These are phyloP conservation scores for Agrostemma githago DNA, from an alignment of 148 eudicot genomes.

Conservation along the genomic window DNA sequence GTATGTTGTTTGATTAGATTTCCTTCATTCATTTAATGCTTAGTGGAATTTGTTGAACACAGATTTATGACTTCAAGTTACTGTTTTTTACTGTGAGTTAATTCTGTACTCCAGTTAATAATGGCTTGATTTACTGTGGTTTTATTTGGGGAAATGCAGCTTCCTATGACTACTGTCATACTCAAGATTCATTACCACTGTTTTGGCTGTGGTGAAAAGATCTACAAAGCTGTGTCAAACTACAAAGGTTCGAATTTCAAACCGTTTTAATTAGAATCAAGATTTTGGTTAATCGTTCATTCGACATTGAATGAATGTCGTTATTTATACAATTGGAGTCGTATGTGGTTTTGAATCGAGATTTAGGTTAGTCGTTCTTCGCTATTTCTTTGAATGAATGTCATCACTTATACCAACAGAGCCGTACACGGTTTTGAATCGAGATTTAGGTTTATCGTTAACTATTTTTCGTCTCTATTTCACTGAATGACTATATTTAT, in stretches of 20 bases:
- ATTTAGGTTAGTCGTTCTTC: too few species aligned
- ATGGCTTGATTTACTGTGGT: not conserved
- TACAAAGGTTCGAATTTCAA: constrained; percentile 43
- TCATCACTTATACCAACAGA: too few species aligned
- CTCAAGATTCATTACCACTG: constrained; percentile 72
- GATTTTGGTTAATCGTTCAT: too few species aligned
- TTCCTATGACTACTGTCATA: constrained; percentile 49
- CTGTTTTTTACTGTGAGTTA: not conserved
- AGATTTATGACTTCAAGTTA: not conserved
- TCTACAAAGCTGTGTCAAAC: constrained; percentile 36
- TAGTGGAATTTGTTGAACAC: not conserved
- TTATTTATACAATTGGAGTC: too few species aligned
- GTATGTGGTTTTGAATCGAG: too few species aligned
- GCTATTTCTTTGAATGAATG: too few species aligned
- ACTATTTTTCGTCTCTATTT: too few species aligned
- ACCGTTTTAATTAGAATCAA: too few species aligned
- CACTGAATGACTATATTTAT: too few species aligned
- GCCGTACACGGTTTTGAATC: too few species aligned
- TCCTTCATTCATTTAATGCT: constrained; percentile 5
- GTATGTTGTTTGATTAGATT: not conserved
- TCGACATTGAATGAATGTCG: too few species aligned
- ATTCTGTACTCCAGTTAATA: not conserved
- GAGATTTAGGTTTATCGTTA: too few species aligned
- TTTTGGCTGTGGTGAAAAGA: constrained; percentile 62
- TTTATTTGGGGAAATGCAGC: constrained; percentile 28